These are phyloP conservation scores for Apiotrichum mycotoxinovorans DNA, from an alignment of 1,284 basidiomycete species.

Conservation along the genomic window DNA sequence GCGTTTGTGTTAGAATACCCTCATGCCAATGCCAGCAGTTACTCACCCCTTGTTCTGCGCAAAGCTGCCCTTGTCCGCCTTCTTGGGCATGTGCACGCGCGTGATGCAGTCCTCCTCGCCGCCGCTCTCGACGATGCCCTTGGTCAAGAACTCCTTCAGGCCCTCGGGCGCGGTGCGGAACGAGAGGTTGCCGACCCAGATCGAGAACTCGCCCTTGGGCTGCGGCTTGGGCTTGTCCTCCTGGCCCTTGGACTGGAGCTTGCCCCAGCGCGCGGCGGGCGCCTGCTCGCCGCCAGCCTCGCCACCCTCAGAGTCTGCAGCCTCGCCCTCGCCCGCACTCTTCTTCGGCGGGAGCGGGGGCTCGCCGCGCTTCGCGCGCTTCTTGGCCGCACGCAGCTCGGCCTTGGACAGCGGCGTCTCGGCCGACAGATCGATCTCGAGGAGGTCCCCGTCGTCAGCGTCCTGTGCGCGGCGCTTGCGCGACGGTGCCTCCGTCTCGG, in stretches of 20 bases:
- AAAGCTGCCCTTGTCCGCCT: constrained; percentile 43
- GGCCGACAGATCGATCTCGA: constrained; percentile 47
- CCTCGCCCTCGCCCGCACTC: constrained; percentile 14
- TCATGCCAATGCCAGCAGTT: background rate
- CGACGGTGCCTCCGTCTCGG: constrained; percentile 7
- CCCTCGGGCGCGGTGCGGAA: constrained; percentile 79
- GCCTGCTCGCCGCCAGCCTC: constrained; percentile 9
- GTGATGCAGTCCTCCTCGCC: constrained; percentile 47
- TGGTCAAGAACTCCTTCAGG: constrained; percentile 68
- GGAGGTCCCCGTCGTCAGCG: constrained; percentile 28
- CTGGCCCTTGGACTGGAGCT: constrained; percentile 48
- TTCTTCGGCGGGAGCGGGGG: constrained; percentile 18
- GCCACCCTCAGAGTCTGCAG: constrained; percentile 9
- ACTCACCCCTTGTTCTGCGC: constrained; percentile 55
- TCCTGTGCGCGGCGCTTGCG: constrained; percentile 24
- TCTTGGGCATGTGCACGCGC: constrained; percentile 55
- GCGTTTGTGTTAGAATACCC: background rate
- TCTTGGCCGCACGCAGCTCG: constrained; percentile 45
- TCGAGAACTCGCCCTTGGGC: constrained; percentile 57
- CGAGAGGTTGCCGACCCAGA: constrained; percentile 94
- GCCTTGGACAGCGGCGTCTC: constrained; percentile 49
- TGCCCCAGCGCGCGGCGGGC: constrained; percentile 2
- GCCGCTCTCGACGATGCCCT: constrained; percentile 53
- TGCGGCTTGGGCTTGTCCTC: constrained; percentile 58
- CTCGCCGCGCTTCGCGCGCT: constrained; percentile 36